A percentile compares a stretch with the other conserved stretches of the same genome.
Conservation (phyloP, 176 grass and related monocot species). For the Avena sativa region DNA sequence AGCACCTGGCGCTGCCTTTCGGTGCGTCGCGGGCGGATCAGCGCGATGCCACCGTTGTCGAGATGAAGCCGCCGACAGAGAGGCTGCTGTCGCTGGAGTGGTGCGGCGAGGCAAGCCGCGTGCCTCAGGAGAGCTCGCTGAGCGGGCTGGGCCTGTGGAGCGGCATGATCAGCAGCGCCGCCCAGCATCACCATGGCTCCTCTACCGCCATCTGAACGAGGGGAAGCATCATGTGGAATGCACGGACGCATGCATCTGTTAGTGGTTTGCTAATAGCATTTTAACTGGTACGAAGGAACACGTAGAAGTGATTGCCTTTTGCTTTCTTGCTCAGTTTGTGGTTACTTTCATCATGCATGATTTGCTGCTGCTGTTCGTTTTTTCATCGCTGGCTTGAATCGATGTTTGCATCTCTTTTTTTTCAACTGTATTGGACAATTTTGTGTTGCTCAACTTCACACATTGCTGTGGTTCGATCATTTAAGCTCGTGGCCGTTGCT, state of each 20-base stretch:
- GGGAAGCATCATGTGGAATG: background rate
- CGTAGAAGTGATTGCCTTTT: constrained; percentile 53
- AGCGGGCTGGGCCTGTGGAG: constrained; percentile 67
- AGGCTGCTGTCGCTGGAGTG: constrained; percentile 72
- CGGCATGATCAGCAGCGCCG: constrained; percentile 57
- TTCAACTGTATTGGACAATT: constrained; percentile 28
- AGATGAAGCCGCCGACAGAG: constrained; percentile 53
- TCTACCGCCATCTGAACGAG: constrained; percentile 60
- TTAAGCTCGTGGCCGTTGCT: background rate
- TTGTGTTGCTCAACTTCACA: constrained; percentile 37
- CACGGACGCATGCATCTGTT: constrained; percentile 28
- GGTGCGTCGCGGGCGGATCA: constrained; percentile 9
- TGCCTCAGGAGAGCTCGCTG: constrained; percentile 51
- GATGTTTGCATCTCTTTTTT: constrained; percentile 42
- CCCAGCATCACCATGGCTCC: constrained; percentile 58
- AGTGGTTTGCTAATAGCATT: constrained; percentile 66
- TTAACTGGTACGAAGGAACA: constrained; percentile 47
- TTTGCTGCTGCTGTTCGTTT: constrained; percentile 21
- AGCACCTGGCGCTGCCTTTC: constrained; percentile 55
- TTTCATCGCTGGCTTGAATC: constrained; percentile 46
- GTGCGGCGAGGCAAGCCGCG: constrained; percentile 67
- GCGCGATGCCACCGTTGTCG: constrained; percentile 42
- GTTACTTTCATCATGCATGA: constrained; percentile 25
- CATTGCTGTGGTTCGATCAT: constrained; percentile 27
- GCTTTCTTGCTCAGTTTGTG: constrained; percentile 31